Evolutionary conservation across 169 alveolate genomes (phyloP).

Genomic region (Theileria orientalis): DNA sequence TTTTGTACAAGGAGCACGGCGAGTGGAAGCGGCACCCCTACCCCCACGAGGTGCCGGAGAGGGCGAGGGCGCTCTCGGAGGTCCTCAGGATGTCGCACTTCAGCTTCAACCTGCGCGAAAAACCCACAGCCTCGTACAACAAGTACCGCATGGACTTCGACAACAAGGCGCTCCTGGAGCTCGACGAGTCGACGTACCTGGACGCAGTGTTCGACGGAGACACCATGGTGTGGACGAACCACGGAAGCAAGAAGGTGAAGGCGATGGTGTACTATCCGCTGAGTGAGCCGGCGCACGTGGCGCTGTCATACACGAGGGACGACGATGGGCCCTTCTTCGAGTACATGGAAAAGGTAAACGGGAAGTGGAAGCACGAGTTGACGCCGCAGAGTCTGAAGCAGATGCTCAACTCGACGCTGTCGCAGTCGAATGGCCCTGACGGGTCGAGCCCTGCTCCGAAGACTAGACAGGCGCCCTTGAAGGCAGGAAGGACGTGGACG

Average conservation of each 20-base stretch:
- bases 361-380: neutral
- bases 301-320: neutral
- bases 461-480: neutral
- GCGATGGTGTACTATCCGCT: neutral
- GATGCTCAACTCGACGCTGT: neutral
- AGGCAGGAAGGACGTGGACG: neutral
- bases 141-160: too few species aligned
- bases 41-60: neutral
- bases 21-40: neutral
- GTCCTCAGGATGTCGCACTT: neutral
- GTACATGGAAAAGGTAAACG: neutral
- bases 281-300: neutral
- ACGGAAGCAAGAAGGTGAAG: neutral
- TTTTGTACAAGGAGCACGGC: neutral
- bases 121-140: neutral
- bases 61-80: neutral
- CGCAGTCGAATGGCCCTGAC: too few species aligned
- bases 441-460: too few species aligned
- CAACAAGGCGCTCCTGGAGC: neutral
- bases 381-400: neutral
- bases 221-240: neutral
- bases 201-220: slow-evolving; percentile 4
- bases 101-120: neutral
- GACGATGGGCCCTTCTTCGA: neutral
- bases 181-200: neutral